Evolutionary conservation across 2,329 filamentous ascomycete genomes (phyloP).

Genomic region (Colletotrichum destructivum): DNA sequence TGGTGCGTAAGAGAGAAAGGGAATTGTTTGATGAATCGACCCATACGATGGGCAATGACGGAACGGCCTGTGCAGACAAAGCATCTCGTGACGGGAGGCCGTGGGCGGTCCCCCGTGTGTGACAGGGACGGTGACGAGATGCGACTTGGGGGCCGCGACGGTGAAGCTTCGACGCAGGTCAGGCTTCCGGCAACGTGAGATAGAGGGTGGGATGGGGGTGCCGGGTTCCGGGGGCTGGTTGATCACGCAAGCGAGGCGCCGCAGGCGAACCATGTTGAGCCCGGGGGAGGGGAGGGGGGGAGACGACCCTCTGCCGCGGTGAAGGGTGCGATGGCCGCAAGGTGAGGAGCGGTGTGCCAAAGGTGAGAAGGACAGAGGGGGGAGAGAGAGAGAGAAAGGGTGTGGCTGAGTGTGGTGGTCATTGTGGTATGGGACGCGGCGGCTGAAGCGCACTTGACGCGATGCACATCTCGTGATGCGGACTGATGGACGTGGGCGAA

Average conservation of each 20-base stretch:
- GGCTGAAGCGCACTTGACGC: conserved; percentile 24
- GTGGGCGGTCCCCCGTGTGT: background rate
- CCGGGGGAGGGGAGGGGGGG: background rate
- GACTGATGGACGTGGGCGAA: background rate
- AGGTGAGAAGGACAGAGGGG: background rate
- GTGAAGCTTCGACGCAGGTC: conserved; percentile 4
- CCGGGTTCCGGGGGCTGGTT: conserved; percentile 4
- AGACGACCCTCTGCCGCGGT: background rate
- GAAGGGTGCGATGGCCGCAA: background rate
- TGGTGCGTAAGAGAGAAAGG: background rate
- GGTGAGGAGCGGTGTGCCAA: conserved; percentile 6
- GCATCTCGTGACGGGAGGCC: background rate
- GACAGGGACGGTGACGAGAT: conserved; percentile 3
- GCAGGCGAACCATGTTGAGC: background rate
- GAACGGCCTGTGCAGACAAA: background rate
- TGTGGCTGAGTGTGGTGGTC: background rate
- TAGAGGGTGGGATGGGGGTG: background rate
- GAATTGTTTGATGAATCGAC: background rate
- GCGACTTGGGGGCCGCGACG: background rate
- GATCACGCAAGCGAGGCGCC: conserved; percentile 20
- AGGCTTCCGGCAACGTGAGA: conserved; percentile 5
- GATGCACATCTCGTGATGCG: conserved; percentile 7
- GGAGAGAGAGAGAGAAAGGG: background rate
- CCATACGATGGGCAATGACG: background rate
- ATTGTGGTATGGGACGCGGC: background rate